These are phyloP conservation scores for Lepidopterella palustris DNA, from an alignment of 495 filamentous ascomycete species.

Conservation along the genomic window DNA sequence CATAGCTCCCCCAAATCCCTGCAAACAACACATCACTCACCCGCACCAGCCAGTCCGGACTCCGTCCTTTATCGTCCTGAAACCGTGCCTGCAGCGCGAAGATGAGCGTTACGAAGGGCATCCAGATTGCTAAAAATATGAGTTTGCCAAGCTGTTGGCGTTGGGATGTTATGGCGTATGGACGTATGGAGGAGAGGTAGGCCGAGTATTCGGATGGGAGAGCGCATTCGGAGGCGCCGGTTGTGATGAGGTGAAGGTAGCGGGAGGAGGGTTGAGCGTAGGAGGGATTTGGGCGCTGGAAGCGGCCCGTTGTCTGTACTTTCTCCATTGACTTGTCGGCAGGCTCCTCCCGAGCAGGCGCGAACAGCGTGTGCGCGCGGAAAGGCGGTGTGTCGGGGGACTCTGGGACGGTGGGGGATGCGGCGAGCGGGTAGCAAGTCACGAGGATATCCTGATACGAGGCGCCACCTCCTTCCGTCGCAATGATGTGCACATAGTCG, in stretches of 20 bases:
- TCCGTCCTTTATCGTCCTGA: constrained; percentile 56
- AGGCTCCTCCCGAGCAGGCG: constrained; percentile 33
- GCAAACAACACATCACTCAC: constrained; percentile 39
- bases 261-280: constrained; percentile 78
- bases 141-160: constrained; percentile 59
- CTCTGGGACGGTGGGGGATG: constrained; percentile 23
- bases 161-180: constrained; percentile 61
- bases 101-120: constrained; percentile 49
- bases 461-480: constrained; percentile 80
- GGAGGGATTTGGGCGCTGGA: constrained; percentile 51
- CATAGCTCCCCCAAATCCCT: constrained; percentile 67
- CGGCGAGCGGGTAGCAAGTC: constrained; percentile 57
- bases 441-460: constrained; percentile 79
- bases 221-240: constrained; percentile 69
- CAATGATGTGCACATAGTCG: constrained; percentile 82
- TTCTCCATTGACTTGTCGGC: constrained; percentile 36
- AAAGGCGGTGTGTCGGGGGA: constrained; percentile 40
- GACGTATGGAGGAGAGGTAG: constrained; percentile 58
- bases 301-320: constrained; percentile 33
- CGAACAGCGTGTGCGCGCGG: constrained; percentile 52
- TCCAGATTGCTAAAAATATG: constrained; percentile 55
- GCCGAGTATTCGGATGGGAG: constrained; percentile 66
- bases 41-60: constrained; percentile 60
- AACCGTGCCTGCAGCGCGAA: constrained; percentile 45
- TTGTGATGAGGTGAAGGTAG: constrained; percentile 69